These are phyloP conservation scores for Mycena latifolia DNA, from an alignment of 768 basidiomycete species.

Conservation along the genomic window DNA sequence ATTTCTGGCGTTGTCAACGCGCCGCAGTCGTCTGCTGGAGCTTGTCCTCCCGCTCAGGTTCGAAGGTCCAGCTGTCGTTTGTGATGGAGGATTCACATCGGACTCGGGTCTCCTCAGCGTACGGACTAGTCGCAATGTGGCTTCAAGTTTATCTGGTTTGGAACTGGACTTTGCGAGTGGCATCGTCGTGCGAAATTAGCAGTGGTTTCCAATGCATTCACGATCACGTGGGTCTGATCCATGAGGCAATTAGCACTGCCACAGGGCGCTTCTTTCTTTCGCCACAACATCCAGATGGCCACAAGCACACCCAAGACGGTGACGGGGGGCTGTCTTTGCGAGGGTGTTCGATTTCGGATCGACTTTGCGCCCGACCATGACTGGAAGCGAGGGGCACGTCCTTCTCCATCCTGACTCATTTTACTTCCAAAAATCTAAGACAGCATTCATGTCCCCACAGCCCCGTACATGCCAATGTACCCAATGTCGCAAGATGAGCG, in stretches of 20 bases:
- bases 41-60: not conserved
- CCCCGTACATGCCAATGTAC: constrained; percentile 30
- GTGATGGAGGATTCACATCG: not conserved
- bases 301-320: not conserved
- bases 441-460: not conserved
- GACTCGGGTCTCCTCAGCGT: not conserved
- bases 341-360: constrained; percentile 22
- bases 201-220: too few relatives aligned
- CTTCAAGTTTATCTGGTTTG: not conserved
- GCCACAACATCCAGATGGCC: not conserved
- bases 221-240: constrained; percentile 17
- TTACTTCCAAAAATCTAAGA: not conserved
- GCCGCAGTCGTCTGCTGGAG: not conserved
- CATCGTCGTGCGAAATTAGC: too few relatives aligned
- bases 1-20: constrained; percentile 3
- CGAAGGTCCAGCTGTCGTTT: not conserved
- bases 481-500: constrained; percentile 29
- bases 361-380: constrained; percentile 28
- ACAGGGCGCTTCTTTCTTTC: too few relatives aligned
- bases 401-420: too few relatives aligned
- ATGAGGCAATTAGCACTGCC: too few relatives aligned
- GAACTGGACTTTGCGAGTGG: not conserved
- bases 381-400: constrained; percentile 18
- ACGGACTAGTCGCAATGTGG: constrained; percentile 7
- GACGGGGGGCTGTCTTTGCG: constrained; percentile 25